Conservation (phyloP, 1,284 basidiomycete species). For the Mycena citricolor region DNA sequence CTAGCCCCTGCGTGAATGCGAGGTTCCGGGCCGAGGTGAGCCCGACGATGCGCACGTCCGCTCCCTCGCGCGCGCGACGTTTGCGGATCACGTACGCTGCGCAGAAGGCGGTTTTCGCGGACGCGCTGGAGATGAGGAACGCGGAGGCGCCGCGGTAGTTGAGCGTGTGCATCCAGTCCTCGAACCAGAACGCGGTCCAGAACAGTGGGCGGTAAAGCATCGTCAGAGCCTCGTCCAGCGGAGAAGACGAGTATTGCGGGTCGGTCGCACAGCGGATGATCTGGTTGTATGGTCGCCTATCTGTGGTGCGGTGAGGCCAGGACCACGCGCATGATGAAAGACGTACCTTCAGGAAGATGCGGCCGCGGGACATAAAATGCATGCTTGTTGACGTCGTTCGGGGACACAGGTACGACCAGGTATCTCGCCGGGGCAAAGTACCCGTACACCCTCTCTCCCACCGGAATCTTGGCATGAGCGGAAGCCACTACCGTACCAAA, state of each 20-base stretch:
- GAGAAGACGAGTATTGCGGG: conserved; percentile 47
- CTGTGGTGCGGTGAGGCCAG: conserved; percentile 30
- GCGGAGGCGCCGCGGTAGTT: conserved; percentile 45
- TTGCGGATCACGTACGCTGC: conserved; percentile 55
- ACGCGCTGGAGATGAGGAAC: conserved; percentile 62
- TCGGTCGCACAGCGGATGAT: conserved; percentile 56
- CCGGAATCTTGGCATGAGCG: conserved; percentile 42
- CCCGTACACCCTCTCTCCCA: conserved; percentile 62
- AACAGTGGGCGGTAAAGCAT: conserved; percentile 69
- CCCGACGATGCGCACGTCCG: conserved; percentile 44
- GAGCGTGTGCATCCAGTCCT: conserved; percentile 58
- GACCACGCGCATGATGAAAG: neutral
- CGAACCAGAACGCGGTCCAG: conserved; percentile 70
- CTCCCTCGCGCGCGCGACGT: conserved; percentile 35
- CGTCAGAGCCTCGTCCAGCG: conserved; percentile 51
- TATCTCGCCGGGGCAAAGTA: conserved; percentile 60
- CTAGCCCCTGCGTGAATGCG: conserved; percentile 50
- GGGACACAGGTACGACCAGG: conserved; percentile 50
- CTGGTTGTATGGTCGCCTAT: conserved; percentile 65
- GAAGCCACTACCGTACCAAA: conserved; percentile 56
- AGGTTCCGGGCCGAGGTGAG: conserved; percentile 56
- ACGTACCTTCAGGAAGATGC: conserved; percentile 54
- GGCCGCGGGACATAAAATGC: conserved; percentile 55
- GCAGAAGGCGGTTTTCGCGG: conserved; percentile 66
- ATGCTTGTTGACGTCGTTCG: conserved; percentile 48